A percentile compares a stretch with the other conserved stretches of the same genome.
Conservation (phyloP, 1,284 basidiomycete genomes). For the Trichosporon inkin region DNA sequence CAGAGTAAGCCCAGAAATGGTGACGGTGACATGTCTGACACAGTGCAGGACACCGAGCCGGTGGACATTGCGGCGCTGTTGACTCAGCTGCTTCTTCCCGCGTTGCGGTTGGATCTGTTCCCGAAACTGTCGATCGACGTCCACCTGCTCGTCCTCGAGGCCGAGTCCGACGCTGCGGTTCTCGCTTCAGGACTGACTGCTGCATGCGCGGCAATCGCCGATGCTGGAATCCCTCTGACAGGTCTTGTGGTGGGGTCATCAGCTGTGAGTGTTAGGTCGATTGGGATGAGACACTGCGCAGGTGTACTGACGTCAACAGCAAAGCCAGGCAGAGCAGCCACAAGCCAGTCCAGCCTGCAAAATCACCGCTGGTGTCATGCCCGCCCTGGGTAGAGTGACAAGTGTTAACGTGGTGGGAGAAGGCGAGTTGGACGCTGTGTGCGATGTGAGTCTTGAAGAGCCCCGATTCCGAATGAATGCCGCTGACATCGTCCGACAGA, state of each 20-base stretch:
- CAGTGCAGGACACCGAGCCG: slow-evolving; percentile 82
- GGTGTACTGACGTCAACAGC: neutral
- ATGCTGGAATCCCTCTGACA: slow-evolving; percentile 47
- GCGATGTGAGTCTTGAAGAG: slow-evolving; percentile 29
- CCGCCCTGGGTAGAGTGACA: slow-evolving; percentile 79
- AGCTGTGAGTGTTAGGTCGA: slow-evolving; percentile 16
- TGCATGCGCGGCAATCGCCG: slow-evolving; percentile 74
- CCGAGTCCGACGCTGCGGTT: slow-evolving; percentile 78
- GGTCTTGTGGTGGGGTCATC: slow-evolving; percentile 45
- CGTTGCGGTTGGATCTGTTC: slow-evolving; percentile 79
- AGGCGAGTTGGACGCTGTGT: slow-evolving; percentile 32
- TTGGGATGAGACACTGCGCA: neutral
- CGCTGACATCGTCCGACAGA: slow-evolving; percentile 20
- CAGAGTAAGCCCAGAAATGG: slow-evolving; percentile 59
- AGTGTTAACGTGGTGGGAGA: slow-evolving; percentile 73
- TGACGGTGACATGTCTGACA: neutral
- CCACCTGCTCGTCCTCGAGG: slow-evolving; percentile 84
- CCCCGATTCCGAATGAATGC: neutral
- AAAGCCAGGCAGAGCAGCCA: neutral
- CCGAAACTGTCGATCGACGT: slow-evolving; percentile 94
- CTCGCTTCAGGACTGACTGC: slow-evolving; percentile 79
- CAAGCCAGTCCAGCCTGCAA: neutral
- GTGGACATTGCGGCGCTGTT: slow-evolving; percentile 74
- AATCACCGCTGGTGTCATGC: slow-evolving; percentile 74
- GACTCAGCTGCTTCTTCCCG: slow-evolving; percentile 78